Conservation (phyloP, 2,329 filamentous ascomycete genomes). For the Penicillium rolfsii region DNA sequence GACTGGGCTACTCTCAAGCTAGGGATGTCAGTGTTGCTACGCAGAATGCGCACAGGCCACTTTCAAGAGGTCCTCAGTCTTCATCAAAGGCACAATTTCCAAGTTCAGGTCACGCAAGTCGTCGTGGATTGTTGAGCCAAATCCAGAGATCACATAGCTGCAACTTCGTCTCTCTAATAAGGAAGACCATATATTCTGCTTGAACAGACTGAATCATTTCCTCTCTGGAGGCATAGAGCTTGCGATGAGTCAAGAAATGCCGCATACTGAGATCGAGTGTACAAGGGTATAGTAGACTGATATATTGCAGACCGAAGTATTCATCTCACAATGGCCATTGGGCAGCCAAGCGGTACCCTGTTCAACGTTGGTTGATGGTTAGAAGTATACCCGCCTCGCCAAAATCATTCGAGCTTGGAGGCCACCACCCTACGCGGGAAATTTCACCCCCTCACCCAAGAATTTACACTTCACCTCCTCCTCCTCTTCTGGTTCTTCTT, state of each 20-base stretch:
- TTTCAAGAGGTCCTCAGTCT: background rate
- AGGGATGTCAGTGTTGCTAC: background rate
- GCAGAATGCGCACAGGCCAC: background rate
- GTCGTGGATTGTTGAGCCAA: background rate
- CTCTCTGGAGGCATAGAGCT: too few species aligned
- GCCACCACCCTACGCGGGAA: background rate
- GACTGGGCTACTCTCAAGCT: background rate
- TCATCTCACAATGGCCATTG: background rate
- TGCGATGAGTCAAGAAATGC: background rate
- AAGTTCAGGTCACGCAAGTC: too few species aligned
- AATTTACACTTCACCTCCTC: background rate
- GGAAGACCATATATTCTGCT: background rate
- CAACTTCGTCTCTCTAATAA: background rate
- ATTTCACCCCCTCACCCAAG: slow-evolving; percentile 9
- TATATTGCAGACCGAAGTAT: background rate
- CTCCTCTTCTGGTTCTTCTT: background rate
- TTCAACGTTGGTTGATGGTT: background rate
- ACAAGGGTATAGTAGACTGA: background rate
- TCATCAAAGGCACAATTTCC: background rate
- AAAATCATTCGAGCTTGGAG: background rate
- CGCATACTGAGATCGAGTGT: background rate
- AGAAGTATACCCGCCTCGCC: background rate
- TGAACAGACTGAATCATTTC: background rate
- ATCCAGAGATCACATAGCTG: background rate
- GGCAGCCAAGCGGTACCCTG: background rate